Conservation (phyloP, 2,329 filamentous ascomycete species). For the Aulographum hederae region DNA sequence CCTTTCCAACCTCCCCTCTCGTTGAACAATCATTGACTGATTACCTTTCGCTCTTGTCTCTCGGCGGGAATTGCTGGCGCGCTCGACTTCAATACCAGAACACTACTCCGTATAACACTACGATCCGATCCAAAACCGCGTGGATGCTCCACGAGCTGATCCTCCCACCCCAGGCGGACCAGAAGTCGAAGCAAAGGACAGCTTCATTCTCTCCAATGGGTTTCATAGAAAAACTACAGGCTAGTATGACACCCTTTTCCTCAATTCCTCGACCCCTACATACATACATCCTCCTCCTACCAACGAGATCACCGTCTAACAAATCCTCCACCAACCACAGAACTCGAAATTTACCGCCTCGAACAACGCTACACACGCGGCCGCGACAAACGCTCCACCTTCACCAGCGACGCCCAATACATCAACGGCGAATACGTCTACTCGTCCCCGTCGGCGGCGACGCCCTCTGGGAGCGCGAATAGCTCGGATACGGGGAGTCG, state of each 20-base stretch:
- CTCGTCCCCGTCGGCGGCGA: too few relatives aligned
- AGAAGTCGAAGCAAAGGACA: not conserved
- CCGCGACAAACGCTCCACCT: slow-evolving; percentile 75
- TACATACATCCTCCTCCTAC: not conserved
- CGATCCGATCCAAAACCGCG: too few relatives aligned
- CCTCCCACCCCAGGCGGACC: not conserved
- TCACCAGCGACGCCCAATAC: slow-evolving; percentile 76
- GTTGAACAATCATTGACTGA: too few relatives aligned
- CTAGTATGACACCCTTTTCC: slow-evolving; percentile 2
- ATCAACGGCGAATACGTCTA: slow-evolving; percentile 93
- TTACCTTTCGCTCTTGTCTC: too few relatives aligned
- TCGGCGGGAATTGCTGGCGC: too few relatives aligned
- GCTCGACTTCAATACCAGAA: too few relatives aligned
- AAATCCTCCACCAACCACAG: slow-evolving; percentile 12
- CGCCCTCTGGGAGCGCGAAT: too few relatives aligned
- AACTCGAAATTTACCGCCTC: slow-evolving; percentile 83
- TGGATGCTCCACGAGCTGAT: not conserved
- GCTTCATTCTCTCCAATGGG: slow-evolving; percentile 2
- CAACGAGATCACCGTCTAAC: not conserved
- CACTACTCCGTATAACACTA: too few relatives aligned
- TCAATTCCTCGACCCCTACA: not conserved
- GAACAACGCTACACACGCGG: slow-evolving; percentile 84
- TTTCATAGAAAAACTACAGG: slow-evolving; percentile 4
- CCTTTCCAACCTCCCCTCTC: too few relatives aligned
- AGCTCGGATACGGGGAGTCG: too few relatives aligned